Evolutionary conservation across 495 filamentous ascomycete genomes (phyloP), one percentile per base, ranked within the genome.

Genomic region (Penicillium silybi): DNA sequence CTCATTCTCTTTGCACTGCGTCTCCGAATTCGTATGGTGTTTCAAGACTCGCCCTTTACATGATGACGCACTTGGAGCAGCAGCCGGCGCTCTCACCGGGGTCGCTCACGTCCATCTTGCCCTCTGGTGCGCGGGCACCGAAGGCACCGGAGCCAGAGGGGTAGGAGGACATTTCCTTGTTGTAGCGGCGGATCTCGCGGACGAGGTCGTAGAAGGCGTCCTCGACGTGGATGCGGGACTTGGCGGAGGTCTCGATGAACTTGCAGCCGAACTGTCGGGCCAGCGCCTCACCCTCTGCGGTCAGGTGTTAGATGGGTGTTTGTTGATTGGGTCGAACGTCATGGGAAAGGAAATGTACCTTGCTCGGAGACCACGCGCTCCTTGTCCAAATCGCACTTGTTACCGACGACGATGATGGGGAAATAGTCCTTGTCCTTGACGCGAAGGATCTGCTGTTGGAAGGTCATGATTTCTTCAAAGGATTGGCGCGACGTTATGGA

Each of bases 341-440:
- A 32, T 32, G 16, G n/a, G 37, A 17, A 32, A 32, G 26, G 9
- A 29, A 29, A 76, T 82, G 46, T 80, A 97, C 93, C 92, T 83
- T 93, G 85, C 70, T 87, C 85, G 45, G 88, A 84, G 52, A 98
- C 93, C 57, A 89, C 86, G 53, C 93, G 80, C 71, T 98, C 93
- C 59, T 76, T 77, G 57, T 97, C 93, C 66, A 98, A 76, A 86
- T 98, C 93, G 69, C 92, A 96, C 80, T 98, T 98, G 80, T 98
- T 98, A 53, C 89, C 93, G n/a, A 97, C 95, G 8, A 98, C 90
- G 49, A 97, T 96, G 74, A 98, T 96, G 56, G 93, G 93, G 76
- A 98, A 97, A 67, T 95, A 93, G 65, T 98, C 93, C 81, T 92
- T 97, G 76, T 97, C 93, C 79, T 98, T 98, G 58, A 98, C 93